Evolutionary conservation across 257 asterid species (phyloP), one percentile per base, ranked within the genome.

Genomic region (Plantago major): DNA sequence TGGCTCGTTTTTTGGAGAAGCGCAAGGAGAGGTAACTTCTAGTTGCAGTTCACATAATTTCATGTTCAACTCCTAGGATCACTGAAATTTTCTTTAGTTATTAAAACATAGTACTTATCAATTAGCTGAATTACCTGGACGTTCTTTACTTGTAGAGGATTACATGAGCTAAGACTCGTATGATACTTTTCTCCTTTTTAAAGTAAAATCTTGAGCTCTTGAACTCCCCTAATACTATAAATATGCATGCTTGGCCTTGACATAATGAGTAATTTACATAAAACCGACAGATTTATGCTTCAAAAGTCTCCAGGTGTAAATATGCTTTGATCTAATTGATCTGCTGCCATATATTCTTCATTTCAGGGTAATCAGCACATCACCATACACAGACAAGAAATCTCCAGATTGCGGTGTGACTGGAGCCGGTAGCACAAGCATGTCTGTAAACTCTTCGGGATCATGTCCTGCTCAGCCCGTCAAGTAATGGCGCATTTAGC

Each of bases 1-100:
- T 91, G 79, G 92, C 91, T 52, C 90, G 94, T 42, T 91, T 91
- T 67, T 65, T 91, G 82, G 98, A 91, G 85, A 91, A 83, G 82
- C 96, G 98, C 70, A 85, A 82, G 69, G 98, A 86, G 67, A 86
- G 98, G 98, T 91, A 80, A 71, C 42, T 60, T 38, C n/a, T 17
- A 37, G 16, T 17, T 46, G 6, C 42, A 33, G 46, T 52, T 40
- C 11, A 43, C 55, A 12, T 14, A 22, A 10, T 64, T 28, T 55
- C 59, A 46, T 14, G 53, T 49, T 14, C 42, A 63, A 47, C 26
- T 22, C 26, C 26, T 22, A 22, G 26, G 26, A 1, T 22, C 26
- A 22, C 26, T 22, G 26, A 22, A 22, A 22, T 22, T 22, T n/a
- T 22, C 26, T 22, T 22, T 22, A 22, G 26, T 22, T 22, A 22